Evolutionary conservation across 139 green algal species (phyloP), one percentile per base, ranked within the genome.

Genomic region (Choricystis sp.): DNA sequence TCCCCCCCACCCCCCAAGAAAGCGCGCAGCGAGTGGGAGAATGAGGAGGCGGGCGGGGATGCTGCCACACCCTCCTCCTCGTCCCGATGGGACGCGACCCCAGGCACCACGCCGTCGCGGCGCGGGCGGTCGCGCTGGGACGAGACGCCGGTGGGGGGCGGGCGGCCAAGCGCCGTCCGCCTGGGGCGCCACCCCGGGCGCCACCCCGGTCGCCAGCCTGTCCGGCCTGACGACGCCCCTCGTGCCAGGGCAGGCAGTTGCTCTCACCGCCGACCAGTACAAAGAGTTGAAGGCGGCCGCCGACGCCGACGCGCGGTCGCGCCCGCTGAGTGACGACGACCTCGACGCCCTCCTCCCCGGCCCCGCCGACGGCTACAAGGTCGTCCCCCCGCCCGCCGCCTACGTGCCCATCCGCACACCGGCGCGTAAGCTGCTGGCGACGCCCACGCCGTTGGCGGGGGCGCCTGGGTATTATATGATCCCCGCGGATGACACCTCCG

Each of bases 361-460:
- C 3, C 68, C 90, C 21, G 64, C 74, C 27, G 86, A 96, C 56
- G 91, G 89, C 16, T 96, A 95, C 74, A 77, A 85, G 66, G 55
- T 96, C 27, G 65, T 98, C 52, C 66, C 83, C 2, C 75, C 84
- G 2, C 92, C 92, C 25, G 62, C 79, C 2, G 78, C 74, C 24
- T 99, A 99, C 78, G 77, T 88, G 61, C 91, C 92, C 31, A 89
- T 99, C 66, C 81, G 85, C 31, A 96, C 91, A 26, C 92, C 93
- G 3, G 85, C 88, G 24, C 79, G 91, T 52, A 96, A 94, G 83
- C 81, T 96, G 5, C 89, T 92, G 73, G 86, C 83, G 2, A 96
- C 91, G 24, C 88, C 91, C 23, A 94, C 87, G 19, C 85, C 92
- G n/a, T 71, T 82, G 67, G 85, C 73, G 2, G 83, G 74, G 30